Base-by-base conservation (phyloP, 805 yeast genomes). In the Saccharomycopsis fibuligera region DNA sequence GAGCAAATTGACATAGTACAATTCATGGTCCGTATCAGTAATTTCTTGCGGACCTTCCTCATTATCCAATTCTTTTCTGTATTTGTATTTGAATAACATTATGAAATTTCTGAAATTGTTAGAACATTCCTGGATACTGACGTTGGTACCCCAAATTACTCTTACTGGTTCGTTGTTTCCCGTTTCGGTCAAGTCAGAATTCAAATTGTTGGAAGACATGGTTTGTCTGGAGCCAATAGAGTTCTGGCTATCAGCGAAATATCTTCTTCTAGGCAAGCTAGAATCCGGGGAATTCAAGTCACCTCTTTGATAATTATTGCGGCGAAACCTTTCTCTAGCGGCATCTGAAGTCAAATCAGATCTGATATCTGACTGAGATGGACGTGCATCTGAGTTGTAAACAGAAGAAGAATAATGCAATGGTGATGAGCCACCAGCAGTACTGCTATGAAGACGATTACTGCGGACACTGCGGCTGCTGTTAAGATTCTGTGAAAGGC, bases 81-180 rank as follows among this genome's bases (percentile, higher is more conserved):
- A 81, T 60, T 81, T 84, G 67, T 75, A 68, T 62, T 88, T 86
- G 72, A 89, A 93, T 23, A 83, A 78, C 82, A 85, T 81, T 58
- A 93, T 68, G 57, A 93, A 93, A 55, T 81, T 81, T 55, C 95
- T 74, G 68, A 93, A 91, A 44, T 77, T 74, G 56, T 79, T 83
- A 35, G 86, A 76, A 57, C 93, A 83, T 60, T 93, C 96, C 60
- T 81, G 86, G 60, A 93, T 90, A 42, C 95, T 84, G 24, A 93
- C 96, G 61, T 91, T 89, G 1, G 99, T 93, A 66, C 99, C 99
- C 99, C 99, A 93, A 60, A 93, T 91, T 47, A 93, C 96, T 59
- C 95, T 76, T 22, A 81, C 79, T 0, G 96, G 95, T 56, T 85
- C 96, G 46, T 77, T 78, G 45, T 69, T 64, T 6, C 60, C 60